Conservation (phyloP, 108 stramenopile genomes). For the Chaetoceros muelleri region DNA sequence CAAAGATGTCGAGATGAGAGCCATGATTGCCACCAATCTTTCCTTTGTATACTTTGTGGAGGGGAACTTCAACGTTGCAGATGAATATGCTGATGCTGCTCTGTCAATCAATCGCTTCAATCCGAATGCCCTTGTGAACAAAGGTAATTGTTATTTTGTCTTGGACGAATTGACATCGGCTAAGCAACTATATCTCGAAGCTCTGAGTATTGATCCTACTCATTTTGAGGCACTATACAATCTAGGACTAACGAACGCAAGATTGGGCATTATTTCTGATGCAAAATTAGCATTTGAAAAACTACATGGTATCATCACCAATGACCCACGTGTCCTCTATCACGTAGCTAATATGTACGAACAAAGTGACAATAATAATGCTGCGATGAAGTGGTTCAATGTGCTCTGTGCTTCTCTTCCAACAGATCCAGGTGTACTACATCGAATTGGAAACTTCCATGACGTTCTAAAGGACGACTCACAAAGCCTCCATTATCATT, state of each 20-base stretch:
- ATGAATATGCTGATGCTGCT: constrained; percentile 72
- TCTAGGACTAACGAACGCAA: constrained; percentile 65
- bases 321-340: constrained; percentile 72
- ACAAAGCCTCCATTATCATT: constrained; percentile 53
- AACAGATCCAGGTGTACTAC: constrained; percentile 52
- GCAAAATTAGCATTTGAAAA: constrained; percentile 82
- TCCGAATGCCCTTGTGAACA: constrained; percentile 87
- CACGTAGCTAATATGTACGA: constrained; percentile 81
- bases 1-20: constrained; percentile 58
- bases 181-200: constrained; percentile 79
- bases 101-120: constrained; percentile 71
- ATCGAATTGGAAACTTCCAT: constrained; percentile 69
- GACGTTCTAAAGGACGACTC: constrained; percentile 41
- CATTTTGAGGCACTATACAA: constrained; percentile 84
- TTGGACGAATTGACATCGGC: constrained; percentile 49
- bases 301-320: constrained; percentile 72
- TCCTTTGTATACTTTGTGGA: constrained; percentile 83
- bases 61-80: constrained; percentile 53
- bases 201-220: constrained; percentile 81
- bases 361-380: constrained; percentile 16
- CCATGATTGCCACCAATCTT: constrained; percentile 77
- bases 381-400: constrained; percentile 69
- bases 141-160: constrained; percentile 78
- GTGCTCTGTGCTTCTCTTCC: constrained; percentile 67
- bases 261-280: constrained; percentile 36